Conservation (phyloP, 2,329 filamentous ascomycete species). For the Immersiporthe knoxdaviesiana region DNA sequence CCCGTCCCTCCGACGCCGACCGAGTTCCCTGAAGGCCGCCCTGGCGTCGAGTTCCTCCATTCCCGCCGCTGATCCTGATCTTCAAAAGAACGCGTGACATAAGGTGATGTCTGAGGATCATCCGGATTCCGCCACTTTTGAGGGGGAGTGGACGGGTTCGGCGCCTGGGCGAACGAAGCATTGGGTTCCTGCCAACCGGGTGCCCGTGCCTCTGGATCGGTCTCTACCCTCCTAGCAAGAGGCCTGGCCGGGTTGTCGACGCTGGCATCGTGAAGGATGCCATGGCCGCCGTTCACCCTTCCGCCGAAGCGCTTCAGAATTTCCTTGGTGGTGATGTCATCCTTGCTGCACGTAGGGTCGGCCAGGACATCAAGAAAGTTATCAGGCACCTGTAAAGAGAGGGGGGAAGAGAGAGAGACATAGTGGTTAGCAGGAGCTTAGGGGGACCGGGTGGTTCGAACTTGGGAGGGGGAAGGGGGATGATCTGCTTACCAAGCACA, state of each 20-base stretch:
- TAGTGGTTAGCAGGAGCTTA: background rate
- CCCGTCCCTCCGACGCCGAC: slow-evolving; percentile 53
- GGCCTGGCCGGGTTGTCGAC: slow-evolving; percentile 60
- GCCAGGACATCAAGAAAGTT: slow-evolving; percentile 85
- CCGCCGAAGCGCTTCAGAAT: slow-evolving; percentile 93
- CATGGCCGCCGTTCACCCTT: slow-evolving; percentile 48
- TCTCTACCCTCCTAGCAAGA: slow-evolving; percentile 71
- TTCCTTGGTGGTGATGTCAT: slow-evolving; percentile 94
- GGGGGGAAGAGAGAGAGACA: slow-evolving; percentile 32
- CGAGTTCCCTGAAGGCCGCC: slow-evolving; percentile 50
- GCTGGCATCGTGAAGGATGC: slow-evolving; percentile 63
- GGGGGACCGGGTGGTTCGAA: slow-evolving; percentile 28
- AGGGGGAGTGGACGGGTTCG: slow-evolving; percentile 50
- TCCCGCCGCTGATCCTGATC: slow-evolving; percentile 54
- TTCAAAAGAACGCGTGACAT: slow-evolving; percentile 48
- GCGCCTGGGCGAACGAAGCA: slow-evolving; percentile 43
- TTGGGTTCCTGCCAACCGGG: slow-evolving; percentile 70
- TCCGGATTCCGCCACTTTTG: slow-evolving; percentile 52
- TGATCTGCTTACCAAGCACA: slow-evolving; percentile 81
- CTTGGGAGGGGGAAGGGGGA: too few species aligned
- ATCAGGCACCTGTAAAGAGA: slow-evolving; percentile 74
- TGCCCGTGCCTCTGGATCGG: slow-evolving; percentile 63
- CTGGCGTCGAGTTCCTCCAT: slow-evolving; percentile 62
- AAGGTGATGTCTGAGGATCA: slow-evolving; percentile 49
- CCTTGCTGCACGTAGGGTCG: slow-evolving; percentile 74